Evolutionary conservation across 2,329 filamentous ascomycete species (phyloP), one percentile per base, ranked within the genome.

Genomic region (Botryotinia convoluta): DNA sequence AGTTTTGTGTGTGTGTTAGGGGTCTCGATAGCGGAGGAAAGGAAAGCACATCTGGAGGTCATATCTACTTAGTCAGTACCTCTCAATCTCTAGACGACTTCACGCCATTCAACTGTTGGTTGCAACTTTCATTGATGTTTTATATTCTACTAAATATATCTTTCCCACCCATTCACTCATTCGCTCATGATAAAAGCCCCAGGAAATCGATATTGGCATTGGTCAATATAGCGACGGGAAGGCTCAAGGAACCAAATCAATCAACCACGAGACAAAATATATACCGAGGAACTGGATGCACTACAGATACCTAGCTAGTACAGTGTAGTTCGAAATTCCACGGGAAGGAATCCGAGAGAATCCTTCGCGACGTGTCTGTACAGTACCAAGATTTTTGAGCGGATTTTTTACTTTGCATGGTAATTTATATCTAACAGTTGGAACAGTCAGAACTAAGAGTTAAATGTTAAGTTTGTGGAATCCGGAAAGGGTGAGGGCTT

Each of bases 261-360:
- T 54, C 45, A 39, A 68, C 42, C 45, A 68, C 32, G 12, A 12
- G 32, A 68, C 7, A 18, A 54, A 68, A 4, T 18, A 22, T 3
- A 7, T 68, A 68, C 64, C 64, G 45, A 68, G 35, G 64, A 42
- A 68, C 45, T 39, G 64, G 64, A 54, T 68, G n/a, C 45, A 54
- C 64, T 67, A 39, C n/a, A 29, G 51, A 29, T 29, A 57, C 51
- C 51, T 29, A 57, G 51, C n/a, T 29, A 29, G 51, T 18, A 57
- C 51, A 18, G 51, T 8, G 51, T 32, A 57, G 14, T n/a, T 51
- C 26, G 8, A 65, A n/a, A 67, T n/a, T 67, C 3, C 32, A 67
- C 44, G 64, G 32, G 22, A 51, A 48, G 64, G 37, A 44, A 64
- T 45, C 62, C 62, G n/a, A 32, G 9, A n/a, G 62, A 64, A 64